Percentiles rank a stretch among this genome's conserved stretches.
Conservation (phyloP, 768 basidiomycete genomes). For the Grammothele lineata region DNA sequence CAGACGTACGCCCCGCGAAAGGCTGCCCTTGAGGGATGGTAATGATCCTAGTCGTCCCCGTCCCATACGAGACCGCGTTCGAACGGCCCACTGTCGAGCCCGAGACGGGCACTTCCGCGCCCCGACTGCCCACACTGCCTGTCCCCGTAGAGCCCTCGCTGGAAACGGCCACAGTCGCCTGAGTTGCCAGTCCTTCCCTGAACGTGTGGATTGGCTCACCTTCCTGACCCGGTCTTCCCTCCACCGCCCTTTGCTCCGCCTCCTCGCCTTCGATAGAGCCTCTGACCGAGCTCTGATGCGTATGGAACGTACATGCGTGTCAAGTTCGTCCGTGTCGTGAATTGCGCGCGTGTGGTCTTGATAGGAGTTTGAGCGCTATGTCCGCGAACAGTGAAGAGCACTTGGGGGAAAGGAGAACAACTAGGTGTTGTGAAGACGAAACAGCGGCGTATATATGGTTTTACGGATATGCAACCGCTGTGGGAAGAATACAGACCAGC, state of each 20-base stretch:
- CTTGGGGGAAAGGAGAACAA: too few species aligned
- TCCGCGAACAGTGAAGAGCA: too few species aligned
- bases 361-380: too few species aligned
- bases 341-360: too few species aligned
- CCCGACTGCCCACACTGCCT: conserved; percentile 5
- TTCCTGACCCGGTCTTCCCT: conserved; percentile 12
- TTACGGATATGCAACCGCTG: too few species aligned
- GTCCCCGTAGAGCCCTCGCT: conserved; percentile 4
- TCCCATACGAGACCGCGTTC: conserved; percentile 23
- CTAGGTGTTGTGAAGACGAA: too few species aligned
- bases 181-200: background rate
- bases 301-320: conserved; percentile 21
- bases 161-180: conserved; percentile 2
- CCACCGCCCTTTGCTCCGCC: conserved; percentile 19
- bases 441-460: too few species aligned
- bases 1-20: conserved; percentile 36
- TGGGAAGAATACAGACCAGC: too few species aligned
- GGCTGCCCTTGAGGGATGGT: conserved; percentile 26
- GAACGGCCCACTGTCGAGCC: conserved; percentile 20
- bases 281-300: conserved; percentile 10
- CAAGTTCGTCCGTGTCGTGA: too few species aligned
- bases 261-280: conserved; percentile 18
- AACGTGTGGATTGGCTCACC: conserved; percentile 3
- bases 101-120: conserved; percentile 15
- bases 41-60: conserved; percentile 20